Conservation (phyloP, 495 filamentous ascomycete species). For the Penicillium argentinense region DNA sequence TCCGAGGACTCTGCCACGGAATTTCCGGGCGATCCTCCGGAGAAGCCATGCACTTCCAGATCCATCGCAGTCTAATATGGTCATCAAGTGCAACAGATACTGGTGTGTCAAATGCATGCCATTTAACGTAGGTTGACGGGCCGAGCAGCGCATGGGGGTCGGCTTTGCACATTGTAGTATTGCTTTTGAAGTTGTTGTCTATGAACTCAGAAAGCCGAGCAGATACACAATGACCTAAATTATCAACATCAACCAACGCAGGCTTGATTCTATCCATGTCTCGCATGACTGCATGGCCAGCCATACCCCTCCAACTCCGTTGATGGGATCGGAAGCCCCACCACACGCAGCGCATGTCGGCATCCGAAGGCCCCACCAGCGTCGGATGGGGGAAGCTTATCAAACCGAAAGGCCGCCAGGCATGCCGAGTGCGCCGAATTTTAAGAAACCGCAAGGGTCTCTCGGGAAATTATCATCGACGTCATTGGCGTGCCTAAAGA, state of each 20-base stretch:
- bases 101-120: too few species aligned
- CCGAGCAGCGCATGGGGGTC: too few species aligned
- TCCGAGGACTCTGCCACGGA: constrained; percentile 12
- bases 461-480: constrained; percentile 8
- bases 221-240: background rate
- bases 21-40: constrained; percentile 11
- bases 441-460: background rate
- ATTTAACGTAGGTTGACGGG: too few species aligned
- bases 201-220: too few species aligned
- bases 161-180: too few species aligned
- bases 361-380: constrained; percentile 22
- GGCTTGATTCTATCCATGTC: background rate
- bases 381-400: constrained; percentile 13
- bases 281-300: too few species aligned
- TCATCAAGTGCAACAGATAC: background rate
- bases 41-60: too few species aligned
- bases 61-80: background rate
- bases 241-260: background rate
- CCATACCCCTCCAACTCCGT: background rate
- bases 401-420: background rate
- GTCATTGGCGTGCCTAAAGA: constrained; percentile 12
- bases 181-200: too few species aligned
- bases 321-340: constrained; percentile 13
- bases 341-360: background rate
- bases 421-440: constrained; percentile 3